These are phyloP conservation scores for Globisporangium spinosum DNA, from an alignment of 352 stramenopile genomes.

Conservation along the genomic window DNA sequence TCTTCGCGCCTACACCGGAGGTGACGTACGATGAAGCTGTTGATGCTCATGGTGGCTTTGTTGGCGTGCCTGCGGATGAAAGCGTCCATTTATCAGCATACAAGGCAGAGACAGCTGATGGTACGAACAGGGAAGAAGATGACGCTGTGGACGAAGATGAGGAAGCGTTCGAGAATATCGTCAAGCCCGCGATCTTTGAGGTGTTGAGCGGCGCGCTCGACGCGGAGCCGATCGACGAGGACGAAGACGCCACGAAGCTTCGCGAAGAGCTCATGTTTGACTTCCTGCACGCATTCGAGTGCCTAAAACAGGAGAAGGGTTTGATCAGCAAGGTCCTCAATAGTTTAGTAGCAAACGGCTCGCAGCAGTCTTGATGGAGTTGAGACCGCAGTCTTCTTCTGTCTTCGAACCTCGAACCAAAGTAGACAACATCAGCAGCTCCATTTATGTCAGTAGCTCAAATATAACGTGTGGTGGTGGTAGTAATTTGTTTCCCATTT, in stretches of 20 bases:
- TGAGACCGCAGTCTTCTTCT: background rate
- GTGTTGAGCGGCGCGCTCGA: conserved; percentile 52
- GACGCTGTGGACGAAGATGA: conserved; percentile 29
- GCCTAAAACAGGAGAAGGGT: conserved; percentile 53
- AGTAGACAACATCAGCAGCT: background rate
- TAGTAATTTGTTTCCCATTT: background rate
- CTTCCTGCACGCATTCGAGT: conserved; percentile 75
- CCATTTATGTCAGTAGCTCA: background rate
- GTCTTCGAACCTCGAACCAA: background rate
- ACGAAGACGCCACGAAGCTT: conserved; percentile 37
- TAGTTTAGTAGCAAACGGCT: conserved; percentile 31
- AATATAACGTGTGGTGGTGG: background rate
- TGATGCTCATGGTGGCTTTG: background rate
- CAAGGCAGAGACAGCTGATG: background rate
- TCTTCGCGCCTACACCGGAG: conserved; percentile 13
- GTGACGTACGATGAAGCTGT: background rate
- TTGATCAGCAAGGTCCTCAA: conserved; percentile 66
- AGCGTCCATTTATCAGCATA: conserved; percentile 3
- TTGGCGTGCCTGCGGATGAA: background rate
- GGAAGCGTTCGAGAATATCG: conserved; percentile 54
- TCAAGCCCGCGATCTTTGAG: conserved; percentile 81
- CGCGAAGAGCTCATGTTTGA: conserved; percentile 77
- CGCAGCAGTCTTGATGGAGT: conserved; percentile 14
- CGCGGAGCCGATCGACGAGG: conserved; percentile 13
- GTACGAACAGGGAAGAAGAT: too few species aligned